These are phyloP conservation scores for Gossypium armourianum DNA, from an alignment of 441 rosid genomes.

Conservation along the genomic window DNA sequence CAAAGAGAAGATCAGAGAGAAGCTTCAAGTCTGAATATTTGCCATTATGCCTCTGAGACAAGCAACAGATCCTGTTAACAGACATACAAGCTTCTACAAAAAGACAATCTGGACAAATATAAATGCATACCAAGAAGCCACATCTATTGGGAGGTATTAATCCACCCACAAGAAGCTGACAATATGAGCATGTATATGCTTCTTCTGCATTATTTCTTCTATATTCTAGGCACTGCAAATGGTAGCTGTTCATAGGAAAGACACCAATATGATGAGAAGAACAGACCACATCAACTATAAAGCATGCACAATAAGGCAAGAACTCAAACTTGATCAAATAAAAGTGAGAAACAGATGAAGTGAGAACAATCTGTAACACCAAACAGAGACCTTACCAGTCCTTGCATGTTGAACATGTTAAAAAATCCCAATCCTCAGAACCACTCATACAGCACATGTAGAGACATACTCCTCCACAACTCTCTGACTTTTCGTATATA, in stretches of 20 bases:
- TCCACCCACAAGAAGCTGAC: constrained; percentile 28
- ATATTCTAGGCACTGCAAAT: constrained; percentile 34
- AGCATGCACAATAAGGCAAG: background rate
- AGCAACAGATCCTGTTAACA: constrained; percentile 14
- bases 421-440: constrained; percentile 24
- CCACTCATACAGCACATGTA: constrained; percentile 34
- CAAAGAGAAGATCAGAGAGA: constrained; percentile 32
- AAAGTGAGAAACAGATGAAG: background rate
- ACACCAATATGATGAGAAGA: constrained; percentile 10
- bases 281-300: background rate
- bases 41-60: constrained; percentile 30
- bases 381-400: constrained; percentile 42
- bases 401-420: constrained; percentile 41
- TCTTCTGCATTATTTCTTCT: constrained; percentile 15
- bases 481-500: constrained; percentile 31
- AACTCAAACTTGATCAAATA: background rate
- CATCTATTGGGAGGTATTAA: constrained; percentile 22
- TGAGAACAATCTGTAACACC: constrained; percentile 9
- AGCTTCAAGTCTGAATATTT: constrained; percentile 30
- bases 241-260: constrained; percentile 43
- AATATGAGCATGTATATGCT: constrained; percentile 35
- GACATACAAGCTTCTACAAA: constrained; percentile 14
- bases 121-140: constrained; percentile 33
- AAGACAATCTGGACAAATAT: background rate
- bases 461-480: constrained; percentile 19